A percentile compares a stretch with the other conserved stretches of the same genome.
phyloP scores from a whole-genome alignment of 768 basidiomycete genomes.

The Paxillus rubicundulus region DNA sequence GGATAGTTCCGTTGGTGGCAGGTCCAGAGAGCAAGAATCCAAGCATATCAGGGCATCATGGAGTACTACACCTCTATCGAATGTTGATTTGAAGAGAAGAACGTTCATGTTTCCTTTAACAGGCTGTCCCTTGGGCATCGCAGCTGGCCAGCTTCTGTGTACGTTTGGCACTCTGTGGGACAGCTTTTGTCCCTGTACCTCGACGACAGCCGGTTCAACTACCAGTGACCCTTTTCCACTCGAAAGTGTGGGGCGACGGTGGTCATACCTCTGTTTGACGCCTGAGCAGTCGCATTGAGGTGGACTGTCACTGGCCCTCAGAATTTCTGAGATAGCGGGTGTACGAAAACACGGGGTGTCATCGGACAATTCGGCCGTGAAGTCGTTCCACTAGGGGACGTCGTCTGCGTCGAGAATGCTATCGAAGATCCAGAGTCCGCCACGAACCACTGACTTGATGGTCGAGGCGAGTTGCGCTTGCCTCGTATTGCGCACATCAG shows the following conservation, averaged over 20 bases:
- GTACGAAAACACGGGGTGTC: no score
- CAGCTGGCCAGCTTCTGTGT: conserved; percentile 71
- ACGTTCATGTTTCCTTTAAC: conserved; percentile 56
- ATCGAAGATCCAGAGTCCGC: no score
- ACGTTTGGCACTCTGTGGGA: conserved; percentile 75
- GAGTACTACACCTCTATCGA: conserved; percentile 60
- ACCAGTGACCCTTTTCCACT: conserved; percentile 29
- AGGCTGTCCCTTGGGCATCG: conserved; percentile 73
- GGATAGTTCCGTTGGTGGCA: conserved; percentile 3
- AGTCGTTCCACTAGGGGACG: no score
- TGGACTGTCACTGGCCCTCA: no score
- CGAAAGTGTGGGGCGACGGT: conserved; percentile 15
- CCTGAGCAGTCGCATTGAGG: no score
- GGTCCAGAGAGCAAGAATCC: background rate
- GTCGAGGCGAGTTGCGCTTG: no score
- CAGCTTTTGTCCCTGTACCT: conserved; percentile 39
- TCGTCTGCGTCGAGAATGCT: background rate
- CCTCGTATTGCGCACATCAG: no score
- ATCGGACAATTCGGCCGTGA: no score
- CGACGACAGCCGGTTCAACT: conserved; percentile 7
- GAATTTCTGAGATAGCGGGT: no score
- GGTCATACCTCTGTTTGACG: no score
- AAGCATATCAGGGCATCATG: conserved; percentile 59
- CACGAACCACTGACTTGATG: no score
- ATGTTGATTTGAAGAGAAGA: conserved; percentile 53